Conservation (phyloP, 2,329 filamentous ascomycete genomes). For the Orbilia blumenaviensis region DNA sequence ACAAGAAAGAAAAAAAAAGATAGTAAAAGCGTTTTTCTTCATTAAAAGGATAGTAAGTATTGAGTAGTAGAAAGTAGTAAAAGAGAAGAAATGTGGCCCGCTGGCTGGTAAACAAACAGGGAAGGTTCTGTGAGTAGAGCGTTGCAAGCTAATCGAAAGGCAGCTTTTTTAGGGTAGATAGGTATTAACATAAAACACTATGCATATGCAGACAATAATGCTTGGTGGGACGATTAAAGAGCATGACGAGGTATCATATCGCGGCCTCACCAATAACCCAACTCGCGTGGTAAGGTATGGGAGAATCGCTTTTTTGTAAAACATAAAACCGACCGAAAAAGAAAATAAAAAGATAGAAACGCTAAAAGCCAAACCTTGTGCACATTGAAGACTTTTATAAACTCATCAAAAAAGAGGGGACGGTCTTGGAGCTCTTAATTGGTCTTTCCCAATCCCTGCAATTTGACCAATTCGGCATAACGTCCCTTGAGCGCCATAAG, state of each 20-base stretch:
- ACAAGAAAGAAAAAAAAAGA: neutral
- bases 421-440: constrained; percentile 53
- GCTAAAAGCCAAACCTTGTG: constrained; percentile 27
- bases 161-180: too few relatives aligned
- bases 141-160: neutral
- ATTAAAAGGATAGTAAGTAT: constrained; percentile 1
- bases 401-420: neutral
- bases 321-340: too few relatives aligned
- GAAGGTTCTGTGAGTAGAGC: neutral
- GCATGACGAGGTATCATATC: neutral
- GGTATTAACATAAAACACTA: constrained; percentile 6
- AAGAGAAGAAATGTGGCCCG: constrained; percentile 5
- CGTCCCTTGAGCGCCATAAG: constrained; percentile 75
- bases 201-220: neutral
- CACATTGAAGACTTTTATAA: constrained; percentile 12
- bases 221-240: neutral
- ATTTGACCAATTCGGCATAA: constrained; percentile 80
- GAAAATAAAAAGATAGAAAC: too few relatives aligned
- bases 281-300: neutral
- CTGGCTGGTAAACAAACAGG: neutral
- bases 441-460: constrained; percentile 77
- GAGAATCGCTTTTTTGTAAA: neutral
- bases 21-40: neutral
- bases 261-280: neutral
- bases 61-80: neutral